Evolutionary conservation across 2,329 filamentous ascomycete genomes (phyloP), one percentile per base, ranked within the genome.

Genomic region (Pseudocercospora fijiensis): DNA sequence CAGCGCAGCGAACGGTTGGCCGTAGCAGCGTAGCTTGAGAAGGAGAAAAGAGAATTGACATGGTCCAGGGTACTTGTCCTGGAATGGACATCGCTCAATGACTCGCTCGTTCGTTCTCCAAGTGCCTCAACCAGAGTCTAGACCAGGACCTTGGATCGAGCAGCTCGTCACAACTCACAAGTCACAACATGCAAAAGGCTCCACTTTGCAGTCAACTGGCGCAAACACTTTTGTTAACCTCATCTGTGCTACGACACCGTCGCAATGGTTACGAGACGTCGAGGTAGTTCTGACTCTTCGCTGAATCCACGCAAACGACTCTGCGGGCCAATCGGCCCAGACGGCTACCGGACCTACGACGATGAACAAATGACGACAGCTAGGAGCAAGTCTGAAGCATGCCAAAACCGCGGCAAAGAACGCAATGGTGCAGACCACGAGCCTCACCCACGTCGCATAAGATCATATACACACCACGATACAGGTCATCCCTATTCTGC

Each of bases 31-130:
- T 27, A 53, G 49, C 49, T 53, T 30, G 11, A 24, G 49, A 28
- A 26, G 4, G 8, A 27, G 26, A n/a, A 26, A 13, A 27, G 22
- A 16, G n/a, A 30, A 24, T 53, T 30, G 49, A 26, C 26, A n/a
- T 26, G 24, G 16, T 24, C 26, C 18, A n/a, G 49, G 49, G 26
- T 53, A 26, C n/a, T n/a, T n/a, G n/a, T 30, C 49, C 22, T 28
- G 4, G 26, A 26, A 18, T 27, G 22, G 22, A n/a, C 6, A 28
- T 26, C 26, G 22, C n/a, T n/a, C 49, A 28, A n/a, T 28, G 22
- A 53, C 28, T 53, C 49, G 49, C 26, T 53, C 22, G 49, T 53
- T 53, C 49, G 49, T 53, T 53, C 49, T 26, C 18, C 49, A 53
- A 13, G 26, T 53, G 49, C 22, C 16, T 27, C 18, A 4, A 26